Percentiles rank a stretch among this genome's conserved stretches.
These are phyloP conservation scores for Zizania latifolia DNA, from an alignment of 176 grass and related monocot genomes.

Conservation along the genomic window DNA sequence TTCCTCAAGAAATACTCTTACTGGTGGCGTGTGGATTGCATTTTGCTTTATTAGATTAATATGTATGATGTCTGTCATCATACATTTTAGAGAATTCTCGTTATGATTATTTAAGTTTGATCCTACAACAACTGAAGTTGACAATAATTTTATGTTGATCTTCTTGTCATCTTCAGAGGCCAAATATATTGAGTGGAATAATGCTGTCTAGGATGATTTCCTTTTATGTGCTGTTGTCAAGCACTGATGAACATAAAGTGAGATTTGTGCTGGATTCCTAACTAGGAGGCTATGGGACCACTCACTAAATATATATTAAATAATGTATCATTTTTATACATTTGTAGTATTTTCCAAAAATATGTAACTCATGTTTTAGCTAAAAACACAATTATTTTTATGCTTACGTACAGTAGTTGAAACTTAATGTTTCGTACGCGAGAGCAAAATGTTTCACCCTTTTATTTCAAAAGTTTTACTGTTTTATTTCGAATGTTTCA, in stretches of 20 bases:
- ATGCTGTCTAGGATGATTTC: conserved; percentile 37
- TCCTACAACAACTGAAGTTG: neutral
- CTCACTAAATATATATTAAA: conserved; percentile 29
- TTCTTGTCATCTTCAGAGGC: neutral
- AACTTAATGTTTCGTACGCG: too few species aligned
- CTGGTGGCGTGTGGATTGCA: neutral
- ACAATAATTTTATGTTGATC: conserved; percentile 4
- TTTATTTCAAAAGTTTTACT: too few species aligned
- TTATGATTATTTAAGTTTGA: neutral
- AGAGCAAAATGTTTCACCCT: too few species aligned
- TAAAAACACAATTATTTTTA: too few species aligned
- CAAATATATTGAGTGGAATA: neutral
- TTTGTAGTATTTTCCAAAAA: too few species aligned
- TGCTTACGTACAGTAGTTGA: too few species aligned
- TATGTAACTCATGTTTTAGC: too few species aligned
- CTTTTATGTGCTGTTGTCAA: conserved; percentile 67
- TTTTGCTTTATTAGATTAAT: neutral
- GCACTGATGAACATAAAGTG: conserved; percentile 70
- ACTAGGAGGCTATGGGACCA: conserved; percentile 78
- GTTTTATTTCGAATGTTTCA: too few species aligned
- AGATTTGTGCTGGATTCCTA: conserved; percentile 76
- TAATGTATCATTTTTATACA: too few species aligned
- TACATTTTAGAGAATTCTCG: too few species aligned
- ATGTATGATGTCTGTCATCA: too few species aligned
- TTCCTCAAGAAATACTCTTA: neutral